These are phyloP conservation scores for Neoarthrinium moseri DNA, from an alignment of 2,329 filamentous ascomycete species.

Conservation along the genomic window DNA sequence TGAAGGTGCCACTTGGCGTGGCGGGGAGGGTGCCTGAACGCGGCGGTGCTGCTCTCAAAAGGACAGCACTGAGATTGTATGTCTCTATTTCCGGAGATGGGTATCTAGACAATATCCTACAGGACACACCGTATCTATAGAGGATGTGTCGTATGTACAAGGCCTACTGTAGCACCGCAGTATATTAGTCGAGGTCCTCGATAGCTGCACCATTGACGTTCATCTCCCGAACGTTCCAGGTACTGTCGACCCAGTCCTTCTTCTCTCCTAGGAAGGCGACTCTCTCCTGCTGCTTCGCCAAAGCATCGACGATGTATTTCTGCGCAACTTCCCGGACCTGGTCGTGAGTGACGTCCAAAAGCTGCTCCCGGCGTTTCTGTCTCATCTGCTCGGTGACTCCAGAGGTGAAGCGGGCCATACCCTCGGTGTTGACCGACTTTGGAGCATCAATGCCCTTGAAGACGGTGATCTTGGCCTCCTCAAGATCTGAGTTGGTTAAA, in stretches of 20 bases:
- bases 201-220: slow-evolving; percentile 51
- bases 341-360: slow-evolving; percentile 80
- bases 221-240: slow-evolving; percentile 77
- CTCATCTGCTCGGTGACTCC: slow-evolving; percentile 88
- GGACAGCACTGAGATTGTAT: slow-evolving; percentile 16
- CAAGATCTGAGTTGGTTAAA: slow-evolving; percentile 83
- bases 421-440: slow-evolving; percentile 81
- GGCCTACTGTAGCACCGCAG: background rate
- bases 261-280: slow-evolving; percentile 79
- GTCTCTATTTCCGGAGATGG: slow-evolving; percentile 26
- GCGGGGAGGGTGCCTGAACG: background rate
- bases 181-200: slow-evolving; percentile 15
- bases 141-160: no score
- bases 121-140: slow-evolving; percentile 21
- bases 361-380: slow-evolving; percentile 75
- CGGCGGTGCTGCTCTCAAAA: slow-evolving; percentile 14
- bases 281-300: slow-evolving; percentile 59
- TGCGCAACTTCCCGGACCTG: slow-evolving; percentile 82
- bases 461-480: slow-evolving; percentile 92
- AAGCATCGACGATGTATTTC: slow-evolving; percentile 71
- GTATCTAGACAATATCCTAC: slow-evolving; percentile 36
- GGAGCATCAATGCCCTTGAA: slow-evolving; percentile 93
- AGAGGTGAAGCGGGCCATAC: slow-evolving; percentile 80
- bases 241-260: slow-evolving; percentile 72
- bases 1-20: no score